Evolutionary conservation across 805 yeast genomes (phyloP).

Genomic region (Ogataea nakhonphanomensis): DNA sequence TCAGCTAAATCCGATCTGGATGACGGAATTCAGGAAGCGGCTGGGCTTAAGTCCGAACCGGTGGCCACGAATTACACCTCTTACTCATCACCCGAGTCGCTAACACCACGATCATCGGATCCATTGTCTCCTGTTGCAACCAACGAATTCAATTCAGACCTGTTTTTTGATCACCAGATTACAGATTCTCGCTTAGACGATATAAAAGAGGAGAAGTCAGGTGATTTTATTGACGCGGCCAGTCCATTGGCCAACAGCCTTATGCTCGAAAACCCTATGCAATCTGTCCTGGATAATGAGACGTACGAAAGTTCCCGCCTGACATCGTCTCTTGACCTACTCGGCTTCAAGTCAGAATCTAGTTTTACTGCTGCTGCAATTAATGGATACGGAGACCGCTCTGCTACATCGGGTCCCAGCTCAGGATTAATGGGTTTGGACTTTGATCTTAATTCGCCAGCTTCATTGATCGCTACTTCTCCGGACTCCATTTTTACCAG

Average conservation of each 20-base stretch:
- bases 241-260: slow-evolving; percentile 13
- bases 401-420: slow-evolving; percentile 11
- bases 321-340: slow-evolving; percentile 16
- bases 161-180: slow-evolving; percentile 3
- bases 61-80: slow-evolving; percentile 2
- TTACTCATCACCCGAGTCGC: slow-evolving; percentile 27
- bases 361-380: slow-evolving; percentile 30
- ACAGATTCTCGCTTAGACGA: slow-evolving; percentile 12
- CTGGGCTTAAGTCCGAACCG: background rate
- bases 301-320: slow-evolving; percentile 1
- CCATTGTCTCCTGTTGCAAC: slow-evolving; percentile 17
- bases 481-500: slow-evolving; percentile 13
- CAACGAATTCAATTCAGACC: slow-evolving; percentile 11
- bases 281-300: slow-evolving; percentile 1
- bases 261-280: slow-evolving; percentile 3
- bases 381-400: slow-evolving; percentile 20
- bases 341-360: slow-evolving; percentile 32
- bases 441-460: slow-evolving; percentile 24
- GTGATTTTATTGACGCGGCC: slow-evolving; percentile 12
- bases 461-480: slow-evolving; percentile 18
- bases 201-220: slow-evolving; percentile 23
- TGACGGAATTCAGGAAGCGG: background rate
- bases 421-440: slow-evolving; percentile 28
- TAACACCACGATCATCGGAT: slow-evolving; percentile 25
- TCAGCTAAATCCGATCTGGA: slow-evolving; percentile 1